Evolutionary conservation across 768 basidiomycete species (phyloP), one percentile per base, ranked within the genome.

Genomic region (Lactarius pseudohatsudake): DNA sequence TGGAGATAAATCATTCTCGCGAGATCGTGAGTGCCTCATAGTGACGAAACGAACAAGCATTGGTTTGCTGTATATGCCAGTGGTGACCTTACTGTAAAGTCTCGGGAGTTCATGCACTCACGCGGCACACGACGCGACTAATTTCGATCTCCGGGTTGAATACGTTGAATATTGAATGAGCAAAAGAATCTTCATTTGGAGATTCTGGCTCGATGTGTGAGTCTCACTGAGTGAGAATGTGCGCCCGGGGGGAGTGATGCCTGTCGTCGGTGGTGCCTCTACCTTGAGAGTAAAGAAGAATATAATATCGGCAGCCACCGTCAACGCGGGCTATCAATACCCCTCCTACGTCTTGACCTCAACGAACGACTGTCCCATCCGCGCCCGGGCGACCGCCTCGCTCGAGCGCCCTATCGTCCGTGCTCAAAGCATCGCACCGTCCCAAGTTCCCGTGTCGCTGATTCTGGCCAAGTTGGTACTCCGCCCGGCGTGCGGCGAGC

Each of bases 281-380:
- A 45, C 7, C 7, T 8, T 8, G 18, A 45, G 16, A 5, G 16
- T 20, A 20, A n/a, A 20, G 5, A 20, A 34, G 11, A 11, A 45
- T 16, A n/a, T 3, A 20, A n/a, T 9, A 45, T 45, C 8, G 30
- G 4, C 30, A 30, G 3, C 9, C 3, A 10, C 2, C 2, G 4
- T 6, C 45, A n/a, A 26, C 1, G 26, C 11, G 22, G 15, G 26
- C 50, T 5, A 53, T 53, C n/a, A 15, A 53, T 22, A 28, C 30
- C 6, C 9, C 43, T 45, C 28, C 54, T 45, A 69, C 38, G 47
- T 65, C 68, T 82, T 82, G 62, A 91, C 78, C 88, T 26, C 85
- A 63, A 95, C 80, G 76, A 97, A 97, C 73, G 92, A 77, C 76
- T 96, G 76, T 0, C 96, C 96, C 62, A 88, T 81, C 79, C 89